A percentile compares a stretch with the other conserved stretches of the same genome.
phyloP scores from a whole-genome alignment of 1,284 basidiomycete genomes.

The Microbotryum scabiosae region DNA sequence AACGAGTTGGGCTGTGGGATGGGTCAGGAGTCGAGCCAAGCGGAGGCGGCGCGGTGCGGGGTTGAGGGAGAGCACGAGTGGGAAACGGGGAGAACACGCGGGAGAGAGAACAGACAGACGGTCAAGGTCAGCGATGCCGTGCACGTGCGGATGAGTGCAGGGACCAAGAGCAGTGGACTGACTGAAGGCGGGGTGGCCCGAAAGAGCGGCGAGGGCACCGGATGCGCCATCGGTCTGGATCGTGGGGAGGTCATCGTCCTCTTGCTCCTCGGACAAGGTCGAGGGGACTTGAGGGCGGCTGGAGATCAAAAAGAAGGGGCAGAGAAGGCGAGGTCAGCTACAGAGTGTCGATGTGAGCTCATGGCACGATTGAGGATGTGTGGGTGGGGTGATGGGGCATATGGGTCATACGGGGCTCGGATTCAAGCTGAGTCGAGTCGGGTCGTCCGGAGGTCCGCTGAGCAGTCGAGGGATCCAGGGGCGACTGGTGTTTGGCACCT shows the following conservation, averaged over 20 bases:
- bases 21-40: neutral
- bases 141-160: neutral
- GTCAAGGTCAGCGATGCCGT: neutral
- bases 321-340: neutral
- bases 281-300: slow-evolving; percentile 37
- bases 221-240: slow-evolving; percentile 31
- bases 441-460: neutral
- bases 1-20: slow-evolving; percentile 31
- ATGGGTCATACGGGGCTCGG: too few species aligned
- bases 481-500: too few species aligned
- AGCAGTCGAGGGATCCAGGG: too few species aligned
- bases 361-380: too few species aligned
- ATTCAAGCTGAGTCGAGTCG: neutral
- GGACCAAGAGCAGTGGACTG: neutral
- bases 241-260: slow-evolving; percentile 35
- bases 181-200: slow-evolving; percentile 31
- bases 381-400: too few species aligned
- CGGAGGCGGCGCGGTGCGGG: neutral
- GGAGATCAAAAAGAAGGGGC: neutral
- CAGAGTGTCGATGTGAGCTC: neutral
- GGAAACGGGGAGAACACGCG: neutral
- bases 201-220: slow-evolving; percentile 26
- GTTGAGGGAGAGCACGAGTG: neutral
- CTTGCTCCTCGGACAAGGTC: slow-evolving; percentile 35
- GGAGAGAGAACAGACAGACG: neutral